These are phyloP conservation scores for Boletellus emodensis DNA, from an alignment of 768 basidiomycete genomes.

Conservation along the genomic window DNA sequence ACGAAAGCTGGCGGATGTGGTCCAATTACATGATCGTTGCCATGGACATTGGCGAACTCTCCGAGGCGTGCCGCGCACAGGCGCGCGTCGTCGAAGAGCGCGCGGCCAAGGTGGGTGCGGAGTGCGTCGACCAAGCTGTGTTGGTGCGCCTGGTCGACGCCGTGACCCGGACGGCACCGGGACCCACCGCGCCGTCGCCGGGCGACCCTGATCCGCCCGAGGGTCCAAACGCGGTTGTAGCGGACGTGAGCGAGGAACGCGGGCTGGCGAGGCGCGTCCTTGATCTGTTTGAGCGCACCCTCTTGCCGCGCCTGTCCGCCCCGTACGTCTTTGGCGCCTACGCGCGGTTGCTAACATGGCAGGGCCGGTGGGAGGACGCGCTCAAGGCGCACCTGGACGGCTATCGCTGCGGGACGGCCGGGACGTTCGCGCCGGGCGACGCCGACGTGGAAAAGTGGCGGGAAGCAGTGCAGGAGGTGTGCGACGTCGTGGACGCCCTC, in stretches of 20 bases:
- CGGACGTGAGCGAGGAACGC: slow-evolving; percentile 59
- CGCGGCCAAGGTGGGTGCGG: slow-evolving; percentile 41
- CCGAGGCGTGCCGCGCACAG: slow-evolving; percentile 82
- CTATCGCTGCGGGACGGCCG: slow-evolving; percentile 69
- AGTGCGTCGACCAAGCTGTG: slow-evolving; percentile 79
- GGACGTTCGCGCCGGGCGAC: slow-evolving; percentile 61
- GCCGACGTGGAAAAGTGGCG: slow-evolving; percentile 66
- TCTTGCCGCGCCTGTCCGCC: slow-evolving; percentile 79
- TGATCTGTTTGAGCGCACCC: slow-evolving; percentile 68
- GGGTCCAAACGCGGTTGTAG: slow-evolving; percentile 10
- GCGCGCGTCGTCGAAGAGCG: slow-evolving; percentile 69
- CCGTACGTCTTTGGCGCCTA: slow-evolving; percentile 80
- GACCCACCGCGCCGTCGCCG: too few relatives aligned
- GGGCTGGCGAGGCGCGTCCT: slow-evolving; percentile 65
- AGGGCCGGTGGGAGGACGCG: slow-evolving; percentile 68
- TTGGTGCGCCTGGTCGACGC: slow-evolving; percentile 86
- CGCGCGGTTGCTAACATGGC: slow-evolving; percentile 74
- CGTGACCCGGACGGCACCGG: slow-evolving; percentile 54
- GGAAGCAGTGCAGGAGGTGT: slow-evolving; percentile 73
- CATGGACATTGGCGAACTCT: slow-evolving; percentile 88
- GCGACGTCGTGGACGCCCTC: slow-evolving; percentile 80
- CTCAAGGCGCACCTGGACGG: slow-evolving; percentile 81
- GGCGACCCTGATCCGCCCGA: slow-evolving; percentile 28
- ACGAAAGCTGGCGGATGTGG: slow-evolving; percentile 99
- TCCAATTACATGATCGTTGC: slow-evolving; percentile 93